Evolutionary conservation across 2,329 filamentous ascomycete species (phyloP), one percentile per base, ranked within the genome.

Genomic region (Exserohilum rostratum): DNA sequence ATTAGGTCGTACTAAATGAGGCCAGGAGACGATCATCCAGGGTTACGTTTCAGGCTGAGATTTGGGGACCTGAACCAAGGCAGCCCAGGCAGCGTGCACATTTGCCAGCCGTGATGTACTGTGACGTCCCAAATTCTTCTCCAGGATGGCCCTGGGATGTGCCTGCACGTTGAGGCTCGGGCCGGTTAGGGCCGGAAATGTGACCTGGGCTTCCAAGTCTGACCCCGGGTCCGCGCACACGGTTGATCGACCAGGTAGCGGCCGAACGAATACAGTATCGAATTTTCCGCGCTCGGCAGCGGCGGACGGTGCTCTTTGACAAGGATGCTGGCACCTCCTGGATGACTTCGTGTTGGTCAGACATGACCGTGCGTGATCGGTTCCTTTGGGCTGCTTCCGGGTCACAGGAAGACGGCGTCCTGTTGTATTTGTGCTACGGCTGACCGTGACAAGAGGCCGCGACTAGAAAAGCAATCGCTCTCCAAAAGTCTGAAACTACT

Each of bases 241-340:
- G 67, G 66, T 62, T 70, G 66, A 69, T 70, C 67, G 64, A 66
- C 67, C 58, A 62, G 42, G 58, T 59, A 61, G 65, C 58, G 60
- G 55, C 53, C 52, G 53, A 53, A 52, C 53, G 46, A 40, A 56
- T 62, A 50, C 55, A 60, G 60, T 50, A 58, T 58, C 51, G 57
- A 55, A 53, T 55, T 49, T 58, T 55, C 58, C 64, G 55, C 50
- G 49, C 55, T 56, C 54, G 64, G 54, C 55, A 52, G 62, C 59
- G 59, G 22, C 49, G 50, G 47, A 47, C 42, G 44, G 27, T 37
- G 46, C 49, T 55, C 50, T 39, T 35, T 52, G 42, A 51, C 56
- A 58, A 55, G 56, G 61, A 50, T 57, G 20, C 52, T 46, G 31
- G 53, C 50, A 57, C 49, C 50, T 56, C 46, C 50, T 53, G 48